Conservation (phyloP, 768 basidiomycete species). For the Lactifluus rugatus region DNA sequence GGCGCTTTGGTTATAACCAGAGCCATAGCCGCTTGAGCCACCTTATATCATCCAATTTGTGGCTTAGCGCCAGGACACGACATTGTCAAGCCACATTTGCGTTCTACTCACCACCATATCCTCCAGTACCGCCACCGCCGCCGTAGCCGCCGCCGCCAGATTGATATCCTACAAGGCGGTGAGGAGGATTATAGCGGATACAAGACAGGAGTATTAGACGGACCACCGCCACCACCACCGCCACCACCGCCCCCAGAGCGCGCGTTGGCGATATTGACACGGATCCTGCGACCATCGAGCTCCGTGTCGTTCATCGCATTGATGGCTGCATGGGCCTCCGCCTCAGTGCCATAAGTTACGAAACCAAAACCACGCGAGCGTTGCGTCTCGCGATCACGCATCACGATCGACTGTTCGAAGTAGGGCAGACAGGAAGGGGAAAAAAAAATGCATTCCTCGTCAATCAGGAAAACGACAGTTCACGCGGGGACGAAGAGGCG, state of each 20-base stretch:
- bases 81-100: background rate
- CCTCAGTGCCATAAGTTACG: conserved; percentile 56
- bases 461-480: background rate
- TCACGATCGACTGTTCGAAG: conserved; percentile 73
- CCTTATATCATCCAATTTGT: background rate
- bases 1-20: conserved; percentile 23
- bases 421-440: background rate
- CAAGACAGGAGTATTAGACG: background rate
- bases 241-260: conserved; percentile 40
- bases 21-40: conserved; percentile 24
- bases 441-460: background rate
- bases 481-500: conserved; percentile 37
- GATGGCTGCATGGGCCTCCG: conserved; percentile 78
- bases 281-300: conserved; percentile 87
- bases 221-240: conserved; percentile 32
- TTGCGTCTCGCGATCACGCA: conserved; percentile 97
- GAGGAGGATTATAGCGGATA: background rate
- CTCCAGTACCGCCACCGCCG: conserved; percentile 27
- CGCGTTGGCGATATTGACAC: conserved; percentile 76
- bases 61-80: background rate
- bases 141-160: conserved; percentile 30
- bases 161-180: conserved; percentile 21
- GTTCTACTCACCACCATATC: conserved; percentile 20
- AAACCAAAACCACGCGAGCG: conserved; percentile 97
- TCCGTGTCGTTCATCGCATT: conserved; percentile 74